Percentiles rank a stretch among this genome's conserved stretches.
Conservation (phyloP, 305 asterid species). For the Fraxinus greggii region DNA sequence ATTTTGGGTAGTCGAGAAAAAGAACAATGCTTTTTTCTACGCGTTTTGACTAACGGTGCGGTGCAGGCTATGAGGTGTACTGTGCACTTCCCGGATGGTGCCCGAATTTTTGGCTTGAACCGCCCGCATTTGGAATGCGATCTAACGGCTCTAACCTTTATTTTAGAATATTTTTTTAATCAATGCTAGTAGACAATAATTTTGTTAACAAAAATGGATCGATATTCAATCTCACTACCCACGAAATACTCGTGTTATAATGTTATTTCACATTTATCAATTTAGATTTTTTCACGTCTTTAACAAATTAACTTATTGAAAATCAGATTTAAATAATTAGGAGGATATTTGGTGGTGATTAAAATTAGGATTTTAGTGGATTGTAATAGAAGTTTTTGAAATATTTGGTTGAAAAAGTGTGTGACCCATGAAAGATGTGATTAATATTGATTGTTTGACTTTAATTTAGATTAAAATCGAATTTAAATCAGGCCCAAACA, state of each 20-base stretch:
- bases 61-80: slow-evolving; percentile 24
- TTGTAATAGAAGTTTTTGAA: too few relatives aligned
- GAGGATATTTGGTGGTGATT: too few relatives aligned
- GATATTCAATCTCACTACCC: neutral
- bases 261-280: neutral
- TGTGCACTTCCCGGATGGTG: slow-evolving; percentile 20
- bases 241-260: neutral
- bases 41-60: slow-evolving; percentile 29
- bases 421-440: too few relatives aligned
- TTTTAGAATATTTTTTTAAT: neutral
- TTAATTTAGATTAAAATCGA: too few relatives aligned
- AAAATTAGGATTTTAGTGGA: too few relatives aligned
- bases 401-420: too few relatives aligned
- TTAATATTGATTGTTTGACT: too few relatives aligned
- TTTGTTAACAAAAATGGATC: neutral
- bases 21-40: neutral
- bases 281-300: neutral
- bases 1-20: slow-evolving; percentile 17
- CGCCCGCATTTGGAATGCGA: slow-evolving; percentile 1
- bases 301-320: neutral
- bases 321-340: neutral
- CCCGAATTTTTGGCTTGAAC: slow-evolving; percentile 11
- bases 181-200: neutral
- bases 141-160: neutral
- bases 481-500: too few relatives aligned